Conservation (phyloP, 371 early-diverging fungal species). For the Rhizomucor miehei region DNA sequence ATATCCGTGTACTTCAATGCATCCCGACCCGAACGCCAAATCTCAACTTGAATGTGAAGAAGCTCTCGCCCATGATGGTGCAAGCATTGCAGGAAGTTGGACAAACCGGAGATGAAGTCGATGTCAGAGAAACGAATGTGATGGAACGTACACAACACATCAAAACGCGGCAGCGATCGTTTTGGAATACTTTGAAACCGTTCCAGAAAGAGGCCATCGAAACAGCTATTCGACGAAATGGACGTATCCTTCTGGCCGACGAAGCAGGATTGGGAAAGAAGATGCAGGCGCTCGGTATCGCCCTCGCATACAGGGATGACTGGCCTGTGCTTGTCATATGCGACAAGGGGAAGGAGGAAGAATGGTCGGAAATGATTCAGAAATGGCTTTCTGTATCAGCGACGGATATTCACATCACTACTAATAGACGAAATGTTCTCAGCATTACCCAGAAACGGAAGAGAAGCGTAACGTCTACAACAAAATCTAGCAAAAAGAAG, state of each 20-base stretch:
- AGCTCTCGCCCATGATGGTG: constrained; percentile 6
- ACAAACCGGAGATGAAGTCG: not conserved
- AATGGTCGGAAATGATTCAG: constrained; percentile 24
- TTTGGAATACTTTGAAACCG: constrained; percentile 26
- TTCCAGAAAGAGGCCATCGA: constrained; percentile 56
- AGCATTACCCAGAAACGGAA: not conserved
- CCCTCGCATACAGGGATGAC: constrained; percentile 45
- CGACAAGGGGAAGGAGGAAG: constrained; percentile 47
- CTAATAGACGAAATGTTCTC: not conserved
- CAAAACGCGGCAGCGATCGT: not conserved
- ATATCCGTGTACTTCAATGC: constrained; percentile 14
- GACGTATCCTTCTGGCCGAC: constrained; percentile 83
- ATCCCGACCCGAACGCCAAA: constrained; percentile 3
- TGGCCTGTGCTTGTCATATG: constrained; percentile 68
- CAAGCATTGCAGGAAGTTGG: constrained; percentile 2
- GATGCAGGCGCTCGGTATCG: constrained; percentile 80
- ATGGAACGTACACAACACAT: constrained; percentile 16
- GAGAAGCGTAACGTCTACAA: not conserved
- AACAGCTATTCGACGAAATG: constrained; percentile 38
- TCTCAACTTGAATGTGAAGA: constrained; percentile 19
- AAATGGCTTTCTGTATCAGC: constrained; percentile 40
- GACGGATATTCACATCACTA: constrained; percentile 28
- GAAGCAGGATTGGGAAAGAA: constrained; percentile 96
- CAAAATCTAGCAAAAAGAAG: not conserved
- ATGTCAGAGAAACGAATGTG: constrained; percentile 11